These are phyloP conservation scores for Rhododendron griersonianum DNA, from an alignment of 148 eudicot species.

Conservation along the genomic window DNA sequence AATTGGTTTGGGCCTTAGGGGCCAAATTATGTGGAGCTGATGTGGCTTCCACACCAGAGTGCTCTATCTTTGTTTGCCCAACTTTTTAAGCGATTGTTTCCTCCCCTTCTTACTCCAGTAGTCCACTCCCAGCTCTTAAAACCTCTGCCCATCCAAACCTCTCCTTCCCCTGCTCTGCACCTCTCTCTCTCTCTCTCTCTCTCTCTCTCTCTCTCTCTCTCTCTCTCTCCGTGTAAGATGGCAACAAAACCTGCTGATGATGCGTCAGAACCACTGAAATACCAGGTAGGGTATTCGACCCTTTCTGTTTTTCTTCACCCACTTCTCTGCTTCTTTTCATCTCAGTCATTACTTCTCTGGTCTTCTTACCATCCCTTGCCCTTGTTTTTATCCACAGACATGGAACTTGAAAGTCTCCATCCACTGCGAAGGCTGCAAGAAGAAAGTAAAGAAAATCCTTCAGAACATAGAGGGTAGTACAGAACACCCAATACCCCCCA, in stretches of 20 bases:
- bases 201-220: not conserved
- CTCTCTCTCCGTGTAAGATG: slow-evolving; percentile 10
- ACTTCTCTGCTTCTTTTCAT: not conserved
- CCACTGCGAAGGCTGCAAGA: slow-evolving; percentile 93
- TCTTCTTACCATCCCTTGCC: not conserved
- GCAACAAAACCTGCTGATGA: slow-evolving; percentile 14
- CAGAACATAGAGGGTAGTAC: slow-evolving; percentile 64
- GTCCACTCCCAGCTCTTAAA: not conserved
- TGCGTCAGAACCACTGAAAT: slow-evolving; percentile 18
- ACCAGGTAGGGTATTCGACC: slow-evolving; percentile 12
- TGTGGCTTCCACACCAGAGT: slow-evolving; percentile 15
- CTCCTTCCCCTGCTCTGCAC: not conserved
- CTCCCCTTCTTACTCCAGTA: not conserved
- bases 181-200: not conserved
- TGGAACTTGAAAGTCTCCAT: slow-evolving; percentile 77
- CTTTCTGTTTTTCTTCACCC: not conserved
- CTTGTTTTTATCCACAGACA: slow-evolving; percentile 37
- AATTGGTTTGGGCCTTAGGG: not conserved
- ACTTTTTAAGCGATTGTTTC: not conserved
- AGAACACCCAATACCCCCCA: not conserved
- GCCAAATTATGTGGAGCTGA: slow-evolving; percentile 11
- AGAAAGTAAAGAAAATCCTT: slow-evolving; percentile 80
- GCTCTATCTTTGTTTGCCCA: not conserved
- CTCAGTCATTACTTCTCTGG: not conserved
- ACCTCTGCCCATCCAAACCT: not conserved